Percentiles rank a stretch among this genome's conserved stretches.
Evolutionary conservation across 2,329 filamentous ascomycete genomes (phyloP).

Genomic region (Xylariaceae sp.): DNA sequence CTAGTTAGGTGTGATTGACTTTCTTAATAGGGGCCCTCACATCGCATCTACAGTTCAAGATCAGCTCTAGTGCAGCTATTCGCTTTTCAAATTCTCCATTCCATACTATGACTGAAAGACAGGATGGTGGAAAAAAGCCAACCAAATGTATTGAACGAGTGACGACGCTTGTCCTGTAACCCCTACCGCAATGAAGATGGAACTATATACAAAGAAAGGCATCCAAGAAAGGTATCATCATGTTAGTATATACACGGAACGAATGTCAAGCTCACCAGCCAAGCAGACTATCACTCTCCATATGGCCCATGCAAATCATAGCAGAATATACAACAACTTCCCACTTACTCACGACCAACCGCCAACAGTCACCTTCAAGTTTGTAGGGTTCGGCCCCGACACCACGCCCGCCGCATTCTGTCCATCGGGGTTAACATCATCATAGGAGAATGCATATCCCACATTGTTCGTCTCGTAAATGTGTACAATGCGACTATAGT

Average conservation of each 20-base stretch:
- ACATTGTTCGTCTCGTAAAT: conserved; percentile 51
- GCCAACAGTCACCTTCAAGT: conserved; percentile 46
- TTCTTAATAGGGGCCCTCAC: no score
- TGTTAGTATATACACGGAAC: neutral
- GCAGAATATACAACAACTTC: neutral
- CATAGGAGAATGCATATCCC: conserved; percentile 63
- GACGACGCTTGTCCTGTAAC: neutral
- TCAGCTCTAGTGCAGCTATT: neutral
- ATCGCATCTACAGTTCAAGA: neutral
- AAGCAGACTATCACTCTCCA: neutral
- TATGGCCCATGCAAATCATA: neutral
- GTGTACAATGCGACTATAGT: conserved; percentile 58
- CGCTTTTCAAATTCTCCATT: neutral
- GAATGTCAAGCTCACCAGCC: neutral
- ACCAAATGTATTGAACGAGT: neutral
- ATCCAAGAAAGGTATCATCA: neutral
- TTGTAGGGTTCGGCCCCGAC: conserved; percentile 39
- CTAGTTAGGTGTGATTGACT: neutral
- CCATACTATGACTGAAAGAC: neutral
- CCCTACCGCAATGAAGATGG: neutral
- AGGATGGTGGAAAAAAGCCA: neutral
- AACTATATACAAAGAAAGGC: neutral
- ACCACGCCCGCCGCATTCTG: conserved; percentile 50
- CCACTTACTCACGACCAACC: conserved; percentile 27
- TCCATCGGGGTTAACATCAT: conserved; percentile 57